Evolutionary conservation across 305 asterid species (phyloP), one percentile per base, ranked within the genome.

Genomic region (Nicotiana rustica): DNA sequence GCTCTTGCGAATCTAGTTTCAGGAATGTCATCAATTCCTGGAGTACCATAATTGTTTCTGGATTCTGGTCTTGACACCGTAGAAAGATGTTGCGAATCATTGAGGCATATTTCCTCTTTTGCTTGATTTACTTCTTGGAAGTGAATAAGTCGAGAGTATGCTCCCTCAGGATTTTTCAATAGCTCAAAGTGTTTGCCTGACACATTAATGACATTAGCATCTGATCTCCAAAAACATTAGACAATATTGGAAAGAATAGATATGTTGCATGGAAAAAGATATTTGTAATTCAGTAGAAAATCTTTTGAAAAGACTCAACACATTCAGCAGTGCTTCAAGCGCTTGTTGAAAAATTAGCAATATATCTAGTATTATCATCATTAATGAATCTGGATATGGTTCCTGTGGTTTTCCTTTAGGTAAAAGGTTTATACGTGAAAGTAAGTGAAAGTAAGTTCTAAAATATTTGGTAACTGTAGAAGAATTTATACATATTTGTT

Each of bases 71-170:
- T 69, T 38, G 59, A 38, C 57, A 18, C 35, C 2, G n/a, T 18
- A n/a, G 57, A 18, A 69, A 69, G 33, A 69, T 41, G 77, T 38
- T 41, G 35, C 41, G 77, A 41, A 14, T 70, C 67, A 7, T 29
- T 4, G 4, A 21, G 59, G 49, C 66, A 41, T 10, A 13, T 69
- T 67, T 76, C 76, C 13, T 82, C 87, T 15, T 82, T 69, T 36
- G 85, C 88, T 78, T 84, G 84, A 18, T 89, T 90, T 33, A 84
- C 56, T 81, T 90, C 94, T 84, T 91, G 95, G 66, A 91, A 80
- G 82, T 87, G 91, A 84, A 91, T 87, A 49, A 93, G 93, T 86
- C 88, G 94, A 31, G 93, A 86, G 84, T 90, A 93, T 6, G 92
- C 90, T 35, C 96, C 97, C 84, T 92, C 90, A 18, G 92, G 86